Evolutionary conservation across 2,329 filamentous ascomycete species (phyloP), one percentile per base, ranked within the genome.

Genomic region (Arthrocladium fulminans): DNA sequence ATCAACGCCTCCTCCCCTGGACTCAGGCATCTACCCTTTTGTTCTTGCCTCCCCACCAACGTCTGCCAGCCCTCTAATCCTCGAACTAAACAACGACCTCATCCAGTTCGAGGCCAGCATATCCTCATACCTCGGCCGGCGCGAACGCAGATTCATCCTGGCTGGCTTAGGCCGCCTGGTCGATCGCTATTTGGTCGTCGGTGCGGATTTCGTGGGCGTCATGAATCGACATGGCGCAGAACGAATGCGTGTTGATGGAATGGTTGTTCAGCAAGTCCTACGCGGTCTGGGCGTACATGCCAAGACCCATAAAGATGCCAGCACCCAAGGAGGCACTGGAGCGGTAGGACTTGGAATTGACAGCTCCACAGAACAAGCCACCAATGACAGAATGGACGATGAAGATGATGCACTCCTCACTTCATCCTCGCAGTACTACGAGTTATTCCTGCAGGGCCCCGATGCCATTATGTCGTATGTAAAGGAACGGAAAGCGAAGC

Each of bases 211-310:
- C 61, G 84, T 90, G 38, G 80, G 81, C 43, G 81, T 84, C 6
- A 90, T 98, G 81, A 96, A 98, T 64, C 71, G 69, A 30, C 79
- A 84, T 58, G 92, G 92, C 35, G 86, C 83, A 51, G 80, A 82
- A n/a, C 79, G 88, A 30, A 88, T 98, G 79, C 84, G 88, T 64
- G 79, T 97, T 60, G 95, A 98, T 64, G 88, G 96, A 42, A 76
- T 96, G 20, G 92, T 98, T 34, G 73, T 98, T 45, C 90, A 97
- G 67, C 92, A 98, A 64, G 96, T 95, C 60, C 79, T 98, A 48
- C 95, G 95, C 71, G 94, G 94, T 57, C 83, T 98, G 46, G 45
- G 35, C 4, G 32, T 71, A 41, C 38, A 29, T 42, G 59, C 63
- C 13, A 51, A 48, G 13, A 43, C n/a, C n/a, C n/a, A n/a, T n/a